Evolutionary conservation across 176 grass and related monocot species (phyloP).

Genomic region (Poa annua): DNA sequence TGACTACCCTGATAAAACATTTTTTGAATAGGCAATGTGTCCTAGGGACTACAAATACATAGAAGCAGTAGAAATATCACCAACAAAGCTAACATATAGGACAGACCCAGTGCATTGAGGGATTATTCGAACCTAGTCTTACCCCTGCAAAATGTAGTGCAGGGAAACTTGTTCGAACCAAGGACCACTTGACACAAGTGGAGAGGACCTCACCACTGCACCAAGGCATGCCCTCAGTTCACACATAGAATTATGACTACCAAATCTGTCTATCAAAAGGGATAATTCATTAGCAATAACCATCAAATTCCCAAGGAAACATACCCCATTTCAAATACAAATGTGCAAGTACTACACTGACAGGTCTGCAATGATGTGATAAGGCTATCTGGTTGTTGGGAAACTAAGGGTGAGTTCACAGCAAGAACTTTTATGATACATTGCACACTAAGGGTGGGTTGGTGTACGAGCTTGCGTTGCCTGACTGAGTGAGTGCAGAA

Average conservation of each 20-base stretch:
- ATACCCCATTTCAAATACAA: not conserved
- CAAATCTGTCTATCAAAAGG: not conserved
- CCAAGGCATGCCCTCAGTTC: not conserved
- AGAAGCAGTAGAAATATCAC: not conserved
- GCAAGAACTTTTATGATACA: not conserved
- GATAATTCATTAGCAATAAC: not conserved
- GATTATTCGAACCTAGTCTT: too few relatives aligned
- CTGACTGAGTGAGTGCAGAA: not conserved
- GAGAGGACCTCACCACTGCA: too few relatives aligned
- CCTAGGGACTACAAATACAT: too few relatives aligned
- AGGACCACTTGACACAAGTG: too few relatives aligned
- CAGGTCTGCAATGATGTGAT: not conserved
- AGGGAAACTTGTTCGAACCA: too few relatives aligned
- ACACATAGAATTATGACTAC: not conserved
- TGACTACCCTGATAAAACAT: too few relatives aligned
- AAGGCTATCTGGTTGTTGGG: not conserved
- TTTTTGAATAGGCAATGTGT: too few relatives aligned
- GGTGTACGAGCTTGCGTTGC: not conserved
- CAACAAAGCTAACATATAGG: not conserved
- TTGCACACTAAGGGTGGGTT: not conserved
- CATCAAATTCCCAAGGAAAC: not conserved
- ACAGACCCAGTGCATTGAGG: too few relatives aligned
- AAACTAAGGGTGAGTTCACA: not conserved
- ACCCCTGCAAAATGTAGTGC: too few relatives aligned
- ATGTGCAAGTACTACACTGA: not conserved